phyloP scores from a whole-genome alignment of 306 rosid genomes.

The Dryas alaskensis region DNA sequence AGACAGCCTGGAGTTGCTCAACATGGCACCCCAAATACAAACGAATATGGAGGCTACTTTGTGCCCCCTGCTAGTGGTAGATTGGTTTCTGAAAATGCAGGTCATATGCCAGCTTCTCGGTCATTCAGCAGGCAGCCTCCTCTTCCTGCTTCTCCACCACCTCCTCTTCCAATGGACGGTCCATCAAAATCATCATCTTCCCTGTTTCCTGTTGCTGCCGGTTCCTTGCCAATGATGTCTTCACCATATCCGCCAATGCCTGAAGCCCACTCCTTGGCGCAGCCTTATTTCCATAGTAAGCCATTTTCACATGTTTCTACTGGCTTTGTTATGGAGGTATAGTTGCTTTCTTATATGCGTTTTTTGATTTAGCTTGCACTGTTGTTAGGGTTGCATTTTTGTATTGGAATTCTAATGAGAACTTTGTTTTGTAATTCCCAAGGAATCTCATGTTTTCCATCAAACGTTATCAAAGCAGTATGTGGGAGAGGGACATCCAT shows the following conservation, averaged over 20 bases:
- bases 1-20: conserved; percentile 9
- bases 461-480: conserved; percentile 29
- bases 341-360: conserved; percentile 14
- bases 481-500: conserved; percentile 35
- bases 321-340: conserved; percentile 54
- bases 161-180: conserved; percentile 66
- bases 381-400: conserved; percentile 7
- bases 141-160: conserved; percentile 73
- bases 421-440: conserved; percentile 2
- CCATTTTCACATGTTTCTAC: conserved; percentile 44
- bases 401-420: neutral
- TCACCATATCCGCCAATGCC: conserved; percentile 44
- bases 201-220: conserved; percentile 54
- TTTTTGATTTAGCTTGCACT: conserved; percentile 9
- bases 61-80: conserved; percentile 30
- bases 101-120: conserved; percentile 42
- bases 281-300: conserved; percentile 50
- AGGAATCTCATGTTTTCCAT: conserved; percentile 33
- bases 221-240: conserved; percentile 37
- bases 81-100: conserved; percentile 28
- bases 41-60: conserved; percentile 34
- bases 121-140: conserved; percentile 61
- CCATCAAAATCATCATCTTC: conserved; percentile 35
- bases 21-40: conserved; percentile 20
- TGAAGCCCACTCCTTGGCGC: conserved; percentile 41